Evolutionary conservation across 352 stramenopile genomes (phyloP).

Genomic region (Phytophthora crassamura): DNA sequence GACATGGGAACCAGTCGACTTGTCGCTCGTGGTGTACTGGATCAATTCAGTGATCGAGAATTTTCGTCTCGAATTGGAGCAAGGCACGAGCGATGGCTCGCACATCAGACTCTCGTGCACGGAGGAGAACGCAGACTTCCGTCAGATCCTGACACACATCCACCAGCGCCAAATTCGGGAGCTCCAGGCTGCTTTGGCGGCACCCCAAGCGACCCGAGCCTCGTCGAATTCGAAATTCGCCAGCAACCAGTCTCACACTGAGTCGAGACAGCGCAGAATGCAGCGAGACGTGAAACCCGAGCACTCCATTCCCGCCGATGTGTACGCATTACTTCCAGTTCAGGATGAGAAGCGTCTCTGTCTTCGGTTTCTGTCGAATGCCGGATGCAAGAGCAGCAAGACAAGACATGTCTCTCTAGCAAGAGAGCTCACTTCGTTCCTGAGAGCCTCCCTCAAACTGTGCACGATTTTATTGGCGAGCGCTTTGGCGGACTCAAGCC

Average conservation of each 20-base stretch:
- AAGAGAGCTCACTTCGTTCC: slow-evolving; percentile 15
- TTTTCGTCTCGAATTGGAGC: slow-evolving; percentile 3
- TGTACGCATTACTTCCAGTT: slow-evolving; percentile 8
- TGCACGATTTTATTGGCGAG: slow-evolving; percentile 7
- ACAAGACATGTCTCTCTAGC: background rate
- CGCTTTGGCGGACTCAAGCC: slow-evolving; percentile 14
- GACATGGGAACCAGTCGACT: background rate
- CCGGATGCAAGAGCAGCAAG: background rate
- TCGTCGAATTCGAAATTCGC: background rate
- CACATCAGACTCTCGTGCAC: background rate
- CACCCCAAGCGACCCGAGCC: too few relatives aligned
- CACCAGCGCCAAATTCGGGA: background rate
- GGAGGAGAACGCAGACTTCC: background rate
- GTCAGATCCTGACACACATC: slow-evolving; percentile 3
- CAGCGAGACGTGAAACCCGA: background rate
- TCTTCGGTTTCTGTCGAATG: slow-evolving; percentile 17
- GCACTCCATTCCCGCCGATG: slow-evolving; percentile 1
- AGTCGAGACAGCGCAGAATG: background rate
- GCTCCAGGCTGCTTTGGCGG: background rate
- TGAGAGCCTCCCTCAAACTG: background rate
- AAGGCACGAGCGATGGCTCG: background rate
- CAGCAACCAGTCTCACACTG: background rate
- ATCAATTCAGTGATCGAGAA: slow-evolving; percentile 4
- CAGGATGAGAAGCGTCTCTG: too few relatives aligned
- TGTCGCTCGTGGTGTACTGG: slow-evolving; percentile 3